Evolutionary conservation across 495 filamentous ascomycete species (phyloP).

Genomic region (Pyronema domesticum): DNA sequence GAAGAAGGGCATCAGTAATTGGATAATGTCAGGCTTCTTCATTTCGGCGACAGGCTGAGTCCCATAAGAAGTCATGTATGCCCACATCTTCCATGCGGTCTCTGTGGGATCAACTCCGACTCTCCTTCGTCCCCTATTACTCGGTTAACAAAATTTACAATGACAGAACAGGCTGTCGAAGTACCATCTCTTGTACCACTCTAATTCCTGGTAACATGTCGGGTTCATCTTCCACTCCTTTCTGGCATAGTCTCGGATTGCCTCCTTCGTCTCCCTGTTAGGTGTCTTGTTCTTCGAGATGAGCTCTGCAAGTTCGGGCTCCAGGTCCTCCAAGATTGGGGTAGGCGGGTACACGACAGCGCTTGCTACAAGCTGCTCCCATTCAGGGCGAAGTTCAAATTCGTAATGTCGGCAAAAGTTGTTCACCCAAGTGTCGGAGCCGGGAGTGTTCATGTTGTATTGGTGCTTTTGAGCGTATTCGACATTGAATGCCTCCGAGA

Average conservation of each 20-base stretch:
- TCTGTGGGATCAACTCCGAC: neutral
- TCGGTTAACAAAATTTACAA: neutral
- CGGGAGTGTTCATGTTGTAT: too few species aligned
- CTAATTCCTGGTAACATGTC: neutral
- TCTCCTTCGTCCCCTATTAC: neutral
- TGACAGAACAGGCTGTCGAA: neutral
- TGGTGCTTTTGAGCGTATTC: neutral
- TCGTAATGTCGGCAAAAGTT: neutral
- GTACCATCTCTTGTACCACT: constrained; percentile 1
- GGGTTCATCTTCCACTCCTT: neutral
- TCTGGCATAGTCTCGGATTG: neutral
- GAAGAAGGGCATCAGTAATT: neutral
- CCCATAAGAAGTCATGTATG: neutral
- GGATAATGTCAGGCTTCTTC: neutral
- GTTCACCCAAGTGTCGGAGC: neutral
- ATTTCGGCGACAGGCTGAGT: neutral
- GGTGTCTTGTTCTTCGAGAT: neutral
- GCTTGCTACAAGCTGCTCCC: neutral
- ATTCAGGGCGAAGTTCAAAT: neutral
- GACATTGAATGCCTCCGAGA: neutral
- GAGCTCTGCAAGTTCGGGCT: neutral
- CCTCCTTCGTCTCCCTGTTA: neutral
- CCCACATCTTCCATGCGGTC: neutral
- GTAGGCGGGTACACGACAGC: neutral
- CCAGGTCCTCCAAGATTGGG: neutral